Conservation (phyloP, 1,139 yeast species). For the Blastobotrys indianensis region DNA sequence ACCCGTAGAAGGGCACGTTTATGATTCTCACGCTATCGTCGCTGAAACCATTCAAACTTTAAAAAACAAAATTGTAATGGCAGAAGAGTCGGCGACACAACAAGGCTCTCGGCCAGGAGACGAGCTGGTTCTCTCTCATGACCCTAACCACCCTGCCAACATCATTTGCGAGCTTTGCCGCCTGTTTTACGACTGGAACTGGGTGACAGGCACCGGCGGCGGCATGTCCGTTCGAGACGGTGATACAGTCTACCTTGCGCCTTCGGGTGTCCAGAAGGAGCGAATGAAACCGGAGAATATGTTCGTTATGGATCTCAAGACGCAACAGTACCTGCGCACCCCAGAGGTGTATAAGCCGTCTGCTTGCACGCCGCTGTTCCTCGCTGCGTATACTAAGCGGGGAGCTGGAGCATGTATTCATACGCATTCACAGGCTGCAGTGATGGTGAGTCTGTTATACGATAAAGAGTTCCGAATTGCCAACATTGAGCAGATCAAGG, state of each 20-base stretch:
- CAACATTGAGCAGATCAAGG: conserved; percentile 88
- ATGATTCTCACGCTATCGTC: no score
- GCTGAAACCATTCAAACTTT: no score
- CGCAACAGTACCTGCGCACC: conserved; percentile 50
- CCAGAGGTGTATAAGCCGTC: conserved; percentile 76
- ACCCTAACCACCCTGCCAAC: conserved; percentile 76
- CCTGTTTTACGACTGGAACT: conserved; percentile 68
- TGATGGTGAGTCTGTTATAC: conserved; percentile 67
- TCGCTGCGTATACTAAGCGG: conserved; percentile 66
- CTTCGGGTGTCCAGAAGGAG: conserved; percentile 94
- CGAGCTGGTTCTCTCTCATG: conserved; percentile 39
- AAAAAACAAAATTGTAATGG: no score
- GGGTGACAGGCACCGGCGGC: conserved; percentile 98
- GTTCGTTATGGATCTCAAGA: conserved; percentile 63
- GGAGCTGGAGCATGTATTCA: conserved; percentile 92
- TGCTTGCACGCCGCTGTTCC: conserved; percentile 86
- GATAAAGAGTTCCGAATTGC: conserved; percentile 68
- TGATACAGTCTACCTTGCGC: conserved; percentile 68
- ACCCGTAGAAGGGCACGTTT: not conserved
- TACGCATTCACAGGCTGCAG: conserved; percentile 87
- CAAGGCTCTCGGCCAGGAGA: conserved; percentile 20
- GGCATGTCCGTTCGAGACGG: conserved; percentile 76
- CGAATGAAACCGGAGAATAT: conserved; percentile 74
- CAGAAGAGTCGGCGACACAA: no score
- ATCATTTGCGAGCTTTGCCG: conserved; percentile 77